Evolutionary conservation across 495 filamentous ascomycete species (phyloP).

Genomic region (Penicillium pancosmium): DNA sequence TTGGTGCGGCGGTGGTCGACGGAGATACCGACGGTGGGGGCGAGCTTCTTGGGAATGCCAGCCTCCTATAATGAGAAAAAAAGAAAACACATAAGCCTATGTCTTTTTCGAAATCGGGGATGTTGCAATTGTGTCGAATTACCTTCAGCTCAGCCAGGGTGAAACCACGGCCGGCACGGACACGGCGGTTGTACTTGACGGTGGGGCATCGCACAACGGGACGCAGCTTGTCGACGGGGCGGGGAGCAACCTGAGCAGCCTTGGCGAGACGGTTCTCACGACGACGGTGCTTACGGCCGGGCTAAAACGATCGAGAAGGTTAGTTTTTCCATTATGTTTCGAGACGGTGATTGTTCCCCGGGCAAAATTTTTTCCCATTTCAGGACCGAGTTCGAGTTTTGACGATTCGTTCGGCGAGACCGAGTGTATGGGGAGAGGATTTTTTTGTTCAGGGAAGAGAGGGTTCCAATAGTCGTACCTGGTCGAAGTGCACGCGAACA

Average conservation of each 20-base stretch:
- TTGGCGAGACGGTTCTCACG: conserved; percentile 87
- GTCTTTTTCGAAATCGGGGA: background rate
- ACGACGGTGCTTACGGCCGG: conserved; percentile 89
- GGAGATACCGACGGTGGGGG: conserved; percentile 92
- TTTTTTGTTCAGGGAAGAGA: background rate
- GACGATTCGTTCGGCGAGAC: conserved; percentile 22
- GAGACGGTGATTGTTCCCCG: background rate
- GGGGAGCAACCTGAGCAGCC: conserved; percentile 90
- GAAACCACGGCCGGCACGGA: conserved; percentile 96
- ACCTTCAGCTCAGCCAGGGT: conserved; percentile 97
- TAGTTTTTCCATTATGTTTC: conserved; percentile 29
- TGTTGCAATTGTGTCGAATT: conserved; percentile 34
- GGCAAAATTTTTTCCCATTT: conserved; percentile 15
- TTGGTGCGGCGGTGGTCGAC: conserved; percentile 97
- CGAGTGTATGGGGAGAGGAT: conserved; percentile 19
- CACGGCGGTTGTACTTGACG: conserved; percentile 98
- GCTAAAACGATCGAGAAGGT: conserved; percentile 54
- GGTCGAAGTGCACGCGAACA: conserved; percentile 98
- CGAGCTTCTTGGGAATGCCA: conserved; percentile 91
- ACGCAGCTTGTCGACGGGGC: conserved; percentile 94
- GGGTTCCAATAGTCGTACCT: conserved; percentile 64
- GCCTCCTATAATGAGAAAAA: conserved; percentile 66
- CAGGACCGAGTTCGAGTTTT: conserved; percentile 18
- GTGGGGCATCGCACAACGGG: conserved; percentile 93
- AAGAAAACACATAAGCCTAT: conserved; percentile 19